Conservation (phyloP, 495 filamentous ascomycete species). For the Podospora appendiculata region DNA sequence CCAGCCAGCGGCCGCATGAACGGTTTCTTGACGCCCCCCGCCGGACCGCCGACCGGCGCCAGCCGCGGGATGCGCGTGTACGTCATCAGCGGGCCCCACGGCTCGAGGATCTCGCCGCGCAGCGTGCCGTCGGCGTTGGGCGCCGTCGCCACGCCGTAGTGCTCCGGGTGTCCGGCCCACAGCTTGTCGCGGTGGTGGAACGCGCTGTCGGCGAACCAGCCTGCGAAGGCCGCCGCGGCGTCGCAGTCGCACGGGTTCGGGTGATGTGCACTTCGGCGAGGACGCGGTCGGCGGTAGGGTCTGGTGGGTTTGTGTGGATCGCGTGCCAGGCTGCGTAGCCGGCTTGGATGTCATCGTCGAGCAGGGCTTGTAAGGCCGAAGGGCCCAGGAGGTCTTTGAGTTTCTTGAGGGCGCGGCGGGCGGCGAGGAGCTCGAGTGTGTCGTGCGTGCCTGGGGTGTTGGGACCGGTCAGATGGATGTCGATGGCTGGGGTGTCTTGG, state of each 20-base stretch:
- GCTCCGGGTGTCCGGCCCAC: conserved; percentile 12
- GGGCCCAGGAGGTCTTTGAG: conserved; percentile 13
- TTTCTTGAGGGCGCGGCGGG: conserved; percentile 9
- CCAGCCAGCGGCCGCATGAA: conserved; percentile 7
- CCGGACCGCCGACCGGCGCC: neutral
- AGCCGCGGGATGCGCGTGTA: conserved; percentile 2
- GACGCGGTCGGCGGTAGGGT: conserved; percentile 1
- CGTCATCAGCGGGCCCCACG: conserved; percentile 16
- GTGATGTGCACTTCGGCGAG: conserved; percentile 4
- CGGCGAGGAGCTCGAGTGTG: conserved; percentile 4
- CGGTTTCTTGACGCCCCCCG: neutral
- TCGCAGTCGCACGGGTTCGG: neutral
- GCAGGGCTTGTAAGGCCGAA: conserved; percentile 1
- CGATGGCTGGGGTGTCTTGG: neutral
- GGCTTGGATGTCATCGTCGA: conserved; percentile 9
- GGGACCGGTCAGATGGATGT: neutral
- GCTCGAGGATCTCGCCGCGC: conserved; percentile 12
- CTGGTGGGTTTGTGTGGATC: conserved; percentile 1
- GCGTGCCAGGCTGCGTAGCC: conserved; percentile 12
- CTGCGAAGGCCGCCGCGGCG: conserved; percentile 5
- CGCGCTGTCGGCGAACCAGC: conserved; percentile 11
- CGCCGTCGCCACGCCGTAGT: conserved; percentile 5
- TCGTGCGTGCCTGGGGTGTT: neutral
- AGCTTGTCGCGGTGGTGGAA: conserved; percentile 8
- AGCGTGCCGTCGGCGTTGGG: conserved; percentile 6